Evolutionary conservation across 495 filamentous ascomycete species (phyloP), one percentile per base, ranked within the genome.

Genomic region (Penicillium tannophilum): DNA sequence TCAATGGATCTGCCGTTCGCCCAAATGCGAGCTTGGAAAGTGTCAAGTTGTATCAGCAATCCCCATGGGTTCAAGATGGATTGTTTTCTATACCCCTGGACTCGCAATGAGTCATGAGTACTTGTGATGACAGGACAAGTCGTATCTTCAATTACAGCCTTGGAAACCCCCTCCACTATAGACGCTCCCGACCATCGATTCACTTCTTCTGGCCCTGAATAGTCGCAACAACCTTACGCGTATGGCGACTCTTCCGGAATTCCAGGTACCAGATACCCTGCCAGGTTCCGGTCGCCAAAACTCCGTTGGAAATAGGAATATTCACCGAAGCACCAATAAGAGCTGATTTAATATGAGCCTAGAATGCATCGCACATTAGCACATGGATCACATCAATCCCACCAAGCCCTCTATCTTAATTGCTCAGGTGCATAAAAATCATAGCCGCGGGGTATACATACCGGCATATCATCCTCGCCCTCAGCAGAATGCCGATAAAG

Each of bases 251-350:
- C 3, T 83, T 83, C 57, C 94, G 79, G 71, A 98, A 98, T 74
- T 98, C 94, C 63, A 97, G 71, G 69, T 93, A 93, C 92, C 92
- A 98, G 55, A 98, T 91, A 0, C 94, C 92, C 72, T 86, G 83
- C 82, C 87, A 90, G 7, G 87, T 90, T 23, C 87, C 87, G 44
- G 77, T 84, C 62, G 82, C 83, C 70, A 98, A 72, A 63, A 82
- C 86, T 10, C 94, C 94, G 63, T 98, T 85, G 59, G 82, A 86
- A 67, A 98, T 95, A 6, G 95, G 94, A 52, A 98, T 87, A 6
- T 85, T 91, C 6, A 98, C 86, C 54, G 86, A 93, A 16, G 92
- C 90, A 11, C 94, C 94, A 52, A 98, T 86, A 45, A 98, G 73
- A 0, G 92, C 86, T 42, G 86, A 90, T 72, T 98, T 98, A 69